phyloP scores from a whole-genome alignment of 208 protist genomes.

The Angomonas ambiguus region DNA sequence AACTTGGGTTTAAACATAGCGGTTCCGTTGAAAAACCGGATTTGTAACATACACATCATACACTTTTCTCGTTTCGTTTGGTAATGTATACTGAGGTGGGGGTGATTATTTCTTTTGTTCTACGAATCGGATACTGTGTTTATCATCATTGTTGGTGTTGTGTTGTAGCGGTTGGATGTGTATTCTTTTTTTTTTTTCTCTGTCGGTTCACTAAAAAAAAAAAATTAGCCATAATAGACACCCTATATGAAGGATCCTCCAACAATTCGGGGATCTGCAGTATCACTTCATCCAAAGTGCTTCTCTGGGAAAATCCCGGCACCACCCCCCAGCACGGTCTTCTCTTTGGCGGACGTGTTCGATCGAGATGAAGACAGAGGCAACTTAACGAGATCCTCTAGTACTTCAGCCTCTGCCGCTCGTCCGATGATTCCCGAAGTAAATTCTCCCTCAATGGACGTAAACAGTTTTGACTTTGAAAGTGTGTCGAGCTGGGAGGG shows the following conservation, averaged over 20 bases:
- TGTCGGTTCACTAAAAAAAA: background rate
- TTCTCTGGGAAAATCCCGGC: background rate
- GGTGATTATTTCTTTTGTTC: background rate
- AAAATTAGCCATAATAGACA: background rate
- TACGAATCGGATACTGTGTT: background rate
- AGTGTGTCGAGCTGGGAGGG: conserved; percentile 11
- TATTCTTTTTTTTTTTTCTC: background rate
- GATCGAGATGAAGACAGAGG: background rate
- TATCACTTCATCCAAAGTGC: background rate
- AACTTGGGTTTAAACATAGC: conserved; percentile 79
- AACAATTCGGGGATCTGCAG: background rate
- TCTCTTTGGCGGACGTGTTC: background rate
- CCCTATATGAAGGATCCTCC: background rate
- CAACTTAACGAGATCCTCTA: background rate
- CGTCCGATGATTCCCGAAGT: background rate
- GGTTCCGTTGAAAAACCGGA: conserved; percentile 27
- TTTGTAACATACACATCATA: background rate
- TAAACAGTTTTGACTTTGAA: conserved; percentile 1
- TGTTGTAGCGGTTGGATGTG: background rate
- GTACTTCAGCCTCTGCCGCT: no score
- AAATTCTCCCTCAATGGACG: background rate
- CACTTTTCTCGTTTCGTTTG: no score
- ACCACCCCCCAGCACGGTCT: background rate
- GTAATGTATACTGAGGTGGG: no score
- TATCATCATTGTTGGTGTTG: background rate